phyloP scores from a whole-genome alignment of 1,139 yeast genomes.

The Blastobotrys arbuscula region DNA sequence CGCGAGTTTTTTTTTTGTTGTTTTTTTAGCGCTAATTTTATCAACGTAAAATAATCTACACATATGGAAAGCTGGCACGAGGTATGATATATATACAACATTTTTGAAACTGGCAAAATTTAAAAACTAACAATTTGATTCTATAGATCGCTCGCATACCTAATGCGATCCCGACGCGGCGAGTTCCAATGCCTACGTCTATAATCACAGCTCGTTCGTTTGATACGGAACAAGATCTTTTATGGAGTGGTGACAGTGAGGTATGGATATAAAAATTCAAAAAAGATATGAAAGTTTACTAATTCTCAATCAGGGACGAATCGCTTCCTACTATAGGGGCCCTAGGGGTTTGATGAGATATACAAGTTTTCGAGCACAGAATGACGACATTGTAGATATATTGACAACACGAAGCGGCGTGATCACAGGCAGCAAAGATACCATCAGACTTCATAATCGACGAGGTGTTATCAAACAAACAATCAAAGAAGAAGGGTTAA shows the following conservation, averaged over 20 bases:
- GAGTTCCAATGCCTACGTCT: slow-evolving; percentile 25
- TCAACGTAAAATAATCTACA: no score
- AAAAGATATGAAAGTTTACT: no score
- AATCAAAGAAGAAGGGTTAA: slow-evolving; percentile 28
- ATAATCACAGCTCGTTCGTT: slow-evolving; percentile 44
- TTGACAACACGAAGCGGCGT: slow-evolving; percentile 34
- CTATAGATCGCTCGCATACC: slow-evolving; percentile 26
- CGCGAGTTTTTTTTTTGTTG: not conserved
- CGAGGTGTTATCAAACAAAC: slow-evolving; percentile 32
- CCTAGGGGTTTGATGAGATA: slow-evolving; percentile 40
- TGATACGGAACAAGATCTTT: slow-evolving; percentile 64
- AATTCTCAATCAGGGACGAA: slow-evolving; percentile 43
- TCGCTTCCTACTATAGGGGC: slow-evolving; percentile 40
- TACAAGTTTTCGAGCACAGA: slow-evolving; percentile 36
- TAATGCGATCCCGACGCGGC: slow-evolving; percentile 26
- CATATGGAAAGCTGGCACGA: slow-evolving; percentile 45
- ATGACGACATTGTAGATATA: slow-evolving; percentile 30
- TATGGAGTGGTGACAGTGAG: slow-evolving; percentile 79
- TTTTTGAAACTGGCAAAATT: no score
- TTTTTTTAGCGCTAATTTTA: no score
- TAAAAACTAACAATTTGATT: not conserved
- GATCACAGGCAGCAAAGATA: slow-evolving; percentile 30
- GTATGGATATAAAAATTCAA: slow-evolving; percentile 31
- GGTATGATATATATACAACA: slow-evolving; percentile 35
- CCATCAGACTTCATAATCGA: slow-evolving; percentile 33